A percentile compares a stretch with the other conserved stretches of the same genome.
These are phyloP conservation scores for Myrica gale DNA, from an alignment of 306 rosid species.

Conservation along the genomic window DNA sequence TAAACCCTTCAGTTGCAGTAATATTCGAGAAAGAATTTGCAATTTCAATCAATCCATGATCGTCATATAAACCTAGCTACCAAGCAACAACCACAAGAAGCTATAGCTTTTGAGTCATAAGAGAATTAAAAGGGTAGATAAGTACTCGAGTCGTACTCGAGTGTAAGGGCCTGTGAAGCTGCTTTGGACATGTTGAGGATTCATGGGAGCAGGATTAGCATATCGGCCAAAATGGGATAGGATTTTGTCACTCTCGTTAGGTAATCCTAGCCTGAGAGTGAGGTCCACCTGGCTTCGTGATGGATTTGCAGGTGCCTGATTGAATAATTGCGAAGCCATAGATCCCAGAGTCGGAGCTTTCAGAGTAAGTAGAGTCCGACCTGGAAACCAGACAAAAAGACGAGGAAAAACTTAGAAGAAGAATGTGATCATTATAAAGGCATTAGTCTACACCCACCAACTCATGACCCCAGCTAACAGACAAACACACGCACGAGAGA, in stretches of 20 bases:
- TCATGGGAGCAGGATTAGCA: slow-evolving; percentile 4
- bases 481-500: neutral
- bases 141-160: neutral
- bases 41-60: too few relatives aligned
- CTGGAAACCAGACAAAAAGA: neutral
- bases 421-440: neutral
- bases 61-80: too few relatives aligned
- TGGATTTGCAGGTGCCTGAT: neutral
- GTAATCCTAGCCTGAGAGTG: slow-evolving; percentile 12
- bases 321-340: neutral
- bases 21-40: too few relatives aligned
- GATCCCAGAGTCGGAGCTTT: neutral
- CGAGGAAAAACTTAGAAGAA: neutral
- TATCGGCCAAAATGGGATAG: neutral
- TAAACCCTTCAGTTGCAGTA: too few relatives aligned
- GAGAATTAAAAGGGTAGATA: neutral
- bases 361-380: neutral
- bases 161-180: neutral
- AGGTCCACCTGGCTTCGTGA: slow-evolving; percentile 2
- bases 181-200: neutral
- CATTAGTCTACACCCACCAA: neutral
- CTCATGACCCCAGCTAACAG: neutral
- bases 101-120: neutral
- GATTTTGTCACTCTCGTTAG: neutral
- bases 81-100: neutral